Conservation (phyloP, 164 flowering plant species). For the Chimonanthus salicifolius region DNA sequence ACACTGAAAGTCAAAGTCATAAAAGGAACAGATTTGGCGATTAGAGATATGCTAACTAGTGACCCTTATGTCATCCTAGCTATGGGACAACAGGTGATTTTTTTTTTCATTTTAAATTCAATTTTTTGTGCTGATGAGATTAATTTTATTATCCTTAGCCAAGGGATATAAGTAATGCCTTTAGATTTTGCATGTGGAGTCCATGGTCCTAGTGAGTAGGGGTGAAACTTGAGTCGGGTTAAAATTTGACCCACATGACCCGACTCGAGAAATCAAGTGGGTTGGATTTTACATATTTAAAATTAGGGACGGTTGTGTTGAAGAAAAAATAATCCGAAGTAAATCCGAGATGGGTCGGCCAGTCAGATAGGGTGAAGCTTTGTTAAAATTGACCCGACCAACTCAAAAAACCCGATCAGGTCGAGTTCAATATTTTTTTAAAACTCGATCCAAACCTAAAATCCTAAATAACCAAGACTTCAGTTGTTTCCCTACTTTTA, state of each 20-base stretch:
- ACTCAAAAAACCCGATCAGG: too few species aligned
- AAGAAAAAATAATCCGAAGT: too few species aligned
- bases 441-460: too few species aligned
- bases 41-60: slow-evolving; percentile 92
- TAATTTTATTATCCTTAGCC: background rate
- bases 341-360: too few species aligned
- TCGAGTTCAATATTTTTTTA: too few species aligned
- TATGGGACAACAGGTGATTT: slow-evolving; percentile 73
- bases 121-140: background rate
- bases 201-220: background rate
- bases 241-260: too few species aligned
- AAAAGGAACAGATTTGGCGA: slow-evolving; percentile 75
- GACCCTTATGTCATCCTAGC: slow-evolving; percentile 81
- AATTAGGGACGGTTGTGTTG: too few species aligned
- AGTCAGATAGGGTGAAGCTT: too few species aligned
- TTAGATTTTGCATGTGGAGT: background rate
- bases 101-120: background rate
- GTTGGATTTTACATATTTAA: too few species aligned
- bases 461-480: background rate
- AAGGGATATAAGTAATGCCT: background rate
- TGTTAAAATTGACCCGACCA: too few species aligned
- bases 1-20: slow-evolving; percentile 76
- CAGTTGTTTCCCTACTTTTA: background rate
- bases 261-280: too few species aligned
- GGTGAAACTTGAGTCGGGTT: background rate